Percentiles rank a stretch among this genome's conserved stretches.
Conservation (phyloP, 805 yeast species). For the Kodamaea nitidulidarum region DNA sequence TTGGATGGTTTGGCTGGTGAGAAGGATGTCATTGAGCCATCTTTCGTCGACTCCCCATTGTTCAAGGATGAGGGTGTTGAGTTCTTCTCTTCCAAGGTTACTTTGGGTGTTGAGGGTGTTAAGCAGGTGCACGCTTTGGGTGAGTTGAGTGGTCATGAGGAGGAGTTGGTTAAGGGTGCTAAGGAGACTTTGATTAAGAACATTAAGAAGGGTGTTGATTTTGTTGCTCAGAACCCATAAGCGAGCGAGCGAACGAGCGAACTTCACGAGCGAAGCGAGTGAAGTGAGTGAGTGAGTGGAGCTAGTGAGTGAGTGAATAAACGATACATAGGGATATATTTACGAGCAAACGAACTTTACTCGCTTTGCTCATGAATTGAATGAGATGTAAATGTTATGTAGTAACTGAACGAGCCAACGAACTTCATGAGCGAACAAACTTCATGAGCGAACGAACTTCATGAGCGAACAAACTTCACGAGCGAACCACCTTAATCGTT, state of each 20-base stretch:
- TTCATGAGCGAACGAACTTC: no score
- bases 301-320: background rate
- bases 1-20: constrained; percentile 63
- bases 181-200: constrained; percentile 86
- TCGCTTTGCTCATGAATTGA: no score
- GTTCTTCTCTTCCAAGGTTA: constrained; percentile 92
- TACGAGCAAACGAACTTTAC: no score
- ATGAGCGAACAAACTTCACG: no score
- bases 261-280: constrained; percentile 2
- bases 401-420: no score
- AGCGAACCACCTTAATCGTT: no score
- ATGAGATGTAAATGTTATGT: no score
- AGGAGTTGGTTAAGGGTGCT: constrained; percentile 75
- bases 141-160: constrained; percentile 69
- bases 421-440: no score
- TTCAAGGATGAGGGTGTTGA: constrained; percentile 87
- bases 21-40: constrained; percentile 59
- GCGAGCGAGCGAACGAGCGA: background rate
- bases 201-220: constrained; percentile 90
- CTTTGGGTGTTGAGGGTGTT: constrained; percentile 90
- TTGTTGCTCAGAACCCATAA: constrained; percentile 69
- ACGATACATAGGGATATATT: no score
- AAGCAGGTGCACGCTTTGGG: constrained; percentile 78
- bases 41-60: constrained; percentile 77
- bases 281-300: no score